Percentiles rank a stretch among this genome's conserved stretches.
These are phyloP conservation scores for Amanita brunnescens DNA, from an alignment of 768 basidiomycete species.

Conservation along the genomic window DNA sequence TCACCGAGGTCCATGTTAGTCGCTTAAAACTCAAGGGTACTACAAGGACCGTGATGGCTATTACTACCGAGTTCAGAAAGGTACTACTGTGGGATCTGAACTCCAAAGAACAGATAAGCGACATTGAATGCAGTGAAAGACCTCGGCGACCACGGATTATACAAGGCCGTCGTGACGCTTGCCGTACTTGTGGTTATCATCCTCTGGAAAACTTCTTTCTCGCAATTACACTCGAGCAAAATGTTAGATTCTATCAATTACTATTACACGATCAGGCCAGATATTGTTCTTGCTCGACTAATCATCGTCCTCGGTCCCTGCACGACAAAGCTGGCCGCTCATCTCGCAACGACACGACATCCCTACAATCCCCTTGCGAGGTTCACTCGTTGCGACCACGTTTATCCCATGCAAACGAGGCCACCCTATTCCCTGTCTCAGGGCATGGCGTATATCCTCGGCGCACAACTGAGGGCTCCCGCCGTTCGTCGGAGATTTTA, in stretches of 20 bases:
- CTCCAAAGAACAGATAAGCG: conserved; percentile 52
- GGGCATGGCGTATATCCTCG: conserved; percentile 73
- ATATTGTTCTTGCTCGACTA: conserved; percentile 58
- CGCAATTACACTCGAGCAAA: conserved; percentile 55
- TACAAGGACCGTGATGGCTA: conserved; percentile 45
- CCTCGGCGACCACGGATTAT: conserved; percentile 44
- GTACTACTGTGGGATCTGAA: conserved; percentile 70
- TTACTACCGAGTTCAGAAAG: conserved; percentile 55
- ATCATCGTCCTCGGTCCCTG: conserved; percentile 35
- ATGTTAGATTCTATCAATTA: conserved; percentile 57
- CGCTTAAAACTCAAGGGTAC: conserved; percentile 41
- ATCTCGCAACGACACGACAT: conserved; percentile 56
- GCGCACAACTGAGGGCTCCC: conserved; percentile 49
- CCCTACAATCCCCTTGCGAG: conserved; percentile 37
- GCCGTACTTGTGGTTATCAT: conserved; percentile 63
- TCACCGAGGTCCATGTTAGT: conserved; percentile 46
- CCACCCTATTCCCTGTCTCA: conserved; percentile 65
- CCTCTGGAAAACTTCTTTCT: conserved; percentile 58
- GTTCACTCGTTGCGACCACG: conserved; percentile 21
- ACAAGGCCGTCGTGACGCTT: conserved; percentile 44
- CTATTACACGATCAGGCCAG: conserved; percentile 48
- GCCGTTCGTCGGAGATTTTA: conserved; percentile 40
- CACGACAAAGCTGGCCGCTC: conserved; percentile 38
- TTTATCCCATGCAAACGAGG: conserved; percentile 39
- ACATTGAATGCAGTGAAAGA: background rate